Percentiles rank a stretch among this genome's conserved stretches.
Evolutionary conservation across 768 basidiomycete genomes (phyloP).

Genomic region (Clitopilus hobsonii): DNA sequence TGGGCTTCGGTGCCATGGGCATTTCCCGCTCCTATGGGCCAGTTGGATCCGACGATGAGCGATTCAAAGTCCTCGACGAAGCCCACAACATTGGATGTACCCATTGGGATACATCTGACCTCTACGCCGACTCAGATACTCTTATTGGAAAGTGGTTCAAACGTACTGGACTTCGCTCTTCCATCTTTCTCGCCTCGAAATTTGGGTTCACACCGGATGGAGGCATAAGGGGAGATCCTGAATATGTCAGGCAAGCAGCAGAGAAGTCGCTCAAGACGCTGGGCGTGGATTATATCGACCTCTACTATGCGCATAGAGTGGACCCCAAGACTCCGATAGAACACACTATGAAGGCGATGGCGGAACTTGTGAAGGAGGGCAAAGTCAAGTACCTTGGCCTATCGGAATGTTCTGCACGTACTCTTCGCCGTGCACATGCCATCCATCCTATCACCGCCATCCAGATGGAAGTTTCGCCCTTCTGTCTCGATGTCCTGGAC

Average conservation of each 20-base stretch:
- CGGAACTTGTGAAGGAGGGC: slow-evolving; percentile 31
- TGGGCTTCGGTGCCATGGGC: slow-evolving; percentile 55
- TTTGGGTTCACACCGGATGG: slow-evolving; percentile 32
- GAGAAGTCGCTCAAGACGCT: slow-evolving; percentile 28
- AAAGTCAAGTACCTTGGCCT: slow-evolving; percentile 47
- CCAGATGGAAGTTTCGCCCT: slow-evolving; percentile 38
- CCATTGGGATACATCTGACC: slow-evolving; percentile 43
- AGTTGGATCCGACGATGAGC: slow-evolving; percentile 39
- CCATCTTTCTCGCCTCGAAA: slow-evolving; percentile 56
- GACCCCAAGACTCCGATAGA: slow-evolving; percentile 24
- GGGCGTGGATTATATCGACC: slow-evolving; percentile 29
- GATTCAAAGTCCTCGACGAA: slow-evolving; percentile 42
- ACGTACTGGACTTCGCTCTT: slow-evolving; percentile 35
- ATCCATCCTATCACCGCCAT: slow-evolving; percentile 41
- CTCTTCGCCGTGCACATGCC: slow-evolving; percentile 43
- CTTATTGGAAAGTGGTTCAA: slow-evolving; percentile 40
- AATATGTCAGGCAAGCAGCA: slow-evolving; percentile 28
- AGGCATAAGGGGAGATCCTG: slow-evolving; percentile 25
- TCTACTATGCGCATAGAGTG: slow-evolving; percentile 31
- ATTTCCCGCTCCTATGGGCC: slow-evolving; percentile 37
- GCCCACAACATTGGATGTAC: slow-evolving; percentile 35
- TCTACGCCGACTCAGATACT: slow-evolving; percentile 38
- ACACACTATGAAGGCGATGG: slow-evolving; percentile 30
- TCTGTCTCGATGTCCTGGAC: slow-evolving; percentile 40
- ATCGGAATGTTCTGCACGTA: slow-evolving; percentile 40